Evolutionary conservation across 2,329 filamentous ascomycete genomes (phyloP).

Genomic region (Fusarium keratoplasticum): DNA sequence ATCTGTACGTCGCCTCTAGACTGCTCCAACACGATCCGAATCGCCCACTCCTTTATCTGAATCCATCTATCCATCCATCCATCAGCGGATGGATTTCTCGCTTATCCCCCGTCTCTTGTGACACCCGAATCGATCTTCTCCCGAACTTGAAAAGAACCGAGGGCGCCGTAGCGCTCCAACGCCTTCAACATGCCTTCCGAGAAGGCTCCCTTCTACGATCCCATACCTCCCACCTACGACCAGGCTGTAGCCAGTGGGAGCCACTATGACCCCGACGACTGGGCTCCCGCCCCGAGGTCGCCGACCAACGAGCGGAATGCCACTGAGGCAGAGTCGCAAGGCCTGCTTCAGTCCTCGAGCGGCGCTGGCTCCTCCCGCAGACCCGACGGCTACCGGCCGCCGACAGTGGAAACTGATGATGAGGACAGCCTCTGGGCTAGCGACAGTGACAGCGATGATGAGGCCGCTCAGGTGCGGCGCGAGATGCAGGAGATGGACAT

Average conservation of each 20-base stretch:
- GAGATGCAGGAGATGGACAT: conserved; percentile 93
- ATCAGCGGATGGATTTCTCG: conserved; percentile 27
- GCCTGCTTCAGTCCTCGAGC: conserved; percentile 71
- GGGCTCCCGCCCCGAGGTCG: conserved; percentile 47
- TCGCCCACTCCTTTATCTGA: conserved; percentile 32
- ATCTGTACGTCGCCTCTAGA: conserved; percentile 22
- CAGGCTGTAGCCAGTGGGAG: conserved; percentile 54
- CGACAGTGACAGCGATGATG: conserved; percentile 59
- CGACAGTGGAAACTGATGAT: conserved; percentile 83
- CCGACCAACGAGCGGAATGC: conserved; percentile 68
- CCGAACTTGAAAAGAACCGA: conserved; percentile 24
- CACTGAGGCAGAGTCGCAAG: conserved; percentile 81
- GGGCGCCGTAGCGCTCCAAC: conserved; percentile 34
- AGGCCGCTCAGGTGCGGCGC: conserved; percentile 76
- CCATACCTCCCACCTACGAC: conserved; percentile 58
- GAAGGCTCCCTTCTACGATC: conserved; percentile 57
- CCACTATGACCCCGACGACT: conserved; percentile 47
- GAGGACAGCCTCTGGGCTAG: conserved; percentile 69
- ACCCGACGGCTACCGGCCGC: conserved; percentile 75
- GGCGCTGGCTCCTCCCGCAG: conserved; percentile 56
- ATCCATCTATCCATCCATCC: conserved; percentile 5
- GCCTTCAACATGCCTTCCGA: conserved; percentile 51
- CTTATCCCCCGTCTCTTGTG: conserved; percentile 17
- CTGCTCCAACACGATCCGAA: conserved; percentile 14
- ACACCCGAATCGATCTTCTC: conserved; percentile 6